phyloP scores from a whole-genome alignment of 805 yeast genomes.

The Pichia exigua region DNA sequence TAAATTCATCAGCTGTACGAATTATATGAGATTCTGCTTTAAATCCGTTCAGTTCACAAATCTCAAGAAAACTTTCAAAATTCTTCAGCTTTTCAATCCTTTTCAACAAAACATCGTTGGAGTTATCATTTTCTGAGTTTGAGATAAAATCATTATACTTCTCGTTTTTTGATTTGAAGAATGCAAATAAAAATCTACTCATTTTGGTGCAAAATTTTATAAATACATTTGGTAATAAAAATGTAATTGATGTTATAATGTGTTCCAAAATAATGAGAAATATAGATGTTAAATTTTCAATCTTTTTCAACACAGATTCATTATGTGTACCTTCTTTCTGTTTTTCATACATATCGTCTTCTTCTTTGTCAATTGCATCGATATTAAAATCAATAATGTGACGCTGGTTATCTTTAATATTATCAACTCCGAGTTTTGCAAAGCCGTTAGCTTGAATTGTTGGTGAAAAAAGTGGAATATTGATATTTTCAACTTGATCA shows the following conservation, averaged over 20 bases:
- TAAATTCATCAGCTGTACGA: conserved; percentile 66
- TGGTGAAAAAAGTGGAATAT: not conserved
- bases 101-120: conserved; percentile 13
- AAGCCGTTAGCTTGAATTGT: not conserved
- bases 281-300: conserved; percentile 19
- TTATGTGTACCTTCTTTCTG: not conserved
- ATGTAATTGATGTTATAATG: conserved; percentile 19
- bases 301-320: not conserved
- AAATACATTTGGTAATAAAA: conserved; percentile 20
- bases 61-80: conserved; percentile 50
- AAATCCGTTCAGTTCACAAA: conserved; percentile 65
- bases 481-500: conserved; percentile 5
- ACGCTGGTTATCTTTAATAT: not conserved
- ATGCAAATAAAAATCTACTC: conserved; percentile 16
- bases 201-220: conserved; percentile 19
- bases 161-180: conserved; percentile 16
- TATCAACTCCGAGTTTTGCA: not conserved
- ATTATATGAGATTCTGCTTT: conserved; percentile 70
- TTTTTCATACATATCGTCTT: not conserved
- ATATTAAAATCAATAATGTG: not conserved
- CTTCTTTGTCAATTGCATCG: not conserved
- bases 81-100: conserved; percentile 33
- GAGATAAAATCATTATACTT: conserved; percentile 19
- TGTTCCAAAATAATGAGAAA: conserved; percentile 22
- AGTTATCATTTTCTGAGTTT: conserved; percentile 7